phyloP scores from a whole-genome alignment of 768 basidiomycete species.

The Mycena haematopus region DNA sequence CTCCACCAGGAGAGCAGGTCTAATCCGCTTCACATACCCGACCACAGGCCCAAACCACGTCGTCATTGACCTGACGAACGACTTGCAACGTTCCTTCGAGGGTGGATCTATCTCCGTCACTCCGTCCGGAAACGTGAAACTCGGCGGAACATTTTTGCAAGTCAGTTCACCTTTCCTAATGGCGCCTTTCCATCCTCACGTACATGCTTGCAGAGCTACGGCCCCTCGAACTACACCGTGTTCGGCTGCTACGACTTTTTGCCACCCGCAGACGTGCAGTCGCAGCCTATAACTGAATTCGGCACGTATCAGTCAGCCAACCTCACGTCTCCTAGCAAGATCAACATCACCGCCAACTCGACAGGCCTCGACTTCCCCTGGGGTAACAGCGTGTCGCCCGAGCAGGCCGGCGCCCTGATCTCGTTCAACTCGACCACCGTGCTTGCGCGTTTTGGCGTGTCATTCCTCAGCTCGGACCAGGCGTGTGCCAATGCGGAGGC shows the following conservation, averaged over 20 bases:
- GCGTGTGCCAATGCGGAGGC: slow-evolving; percentile 64
- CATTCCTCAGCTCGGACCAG: slow-evolving; percentile 56
- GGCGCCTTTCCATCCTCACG: background rate
- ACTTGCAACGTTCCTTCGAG: slow-evolving; percentile 53
- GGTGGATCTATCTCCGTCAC: slow-evolving; percentile 48
- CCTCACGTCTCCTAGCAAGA: slow-evolving; percentile 40
- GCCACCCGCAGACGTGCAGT: slow-evolving; percentile 33
- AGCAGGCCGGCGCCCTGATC: slow-evolving; percentile 54
- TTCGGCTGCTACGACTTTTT: slow-evolving; percentile 56
- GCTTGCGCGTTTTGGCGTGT: slow-evolving; percentile 63
- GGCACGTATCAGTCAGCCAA: slow-evolving; percentile 50
- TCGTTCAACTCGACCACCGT: slow-evolving; percentile 45
- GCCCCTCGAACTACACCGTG: slow-evolving; percentile 54
- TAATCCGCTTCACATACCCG: slow-evolving; percentile 68
- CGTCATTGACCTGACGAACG: slow-evolving; percentile 53
- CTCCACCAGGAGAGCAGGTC: slow-evolving; percentile 62
- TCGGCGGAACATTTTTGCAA: slow-evolving; percentile 54
- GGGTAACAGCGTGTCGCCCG: slow-evolving; percentile 41
- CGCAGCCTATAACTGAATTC: slow-evolving; percentile 36
- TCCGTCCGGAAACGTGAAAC: slow-evolving; percentile 42
- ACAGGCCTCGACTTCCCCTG: slow-evolving; percentile 46
- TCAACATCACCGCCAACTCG: slow-evolving; percentile 41
- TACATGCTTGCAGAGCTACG: slow-evolving; percentile 46
- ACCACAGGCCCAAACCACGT: slow-evolving; percentile 52
- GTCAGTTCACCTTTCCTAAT: slow-evolving; percentile 29